Evolutionary conservation across 805 yeast species (phyloP).

Genomic region (Cyberlindnera suaveolens): DNA sequence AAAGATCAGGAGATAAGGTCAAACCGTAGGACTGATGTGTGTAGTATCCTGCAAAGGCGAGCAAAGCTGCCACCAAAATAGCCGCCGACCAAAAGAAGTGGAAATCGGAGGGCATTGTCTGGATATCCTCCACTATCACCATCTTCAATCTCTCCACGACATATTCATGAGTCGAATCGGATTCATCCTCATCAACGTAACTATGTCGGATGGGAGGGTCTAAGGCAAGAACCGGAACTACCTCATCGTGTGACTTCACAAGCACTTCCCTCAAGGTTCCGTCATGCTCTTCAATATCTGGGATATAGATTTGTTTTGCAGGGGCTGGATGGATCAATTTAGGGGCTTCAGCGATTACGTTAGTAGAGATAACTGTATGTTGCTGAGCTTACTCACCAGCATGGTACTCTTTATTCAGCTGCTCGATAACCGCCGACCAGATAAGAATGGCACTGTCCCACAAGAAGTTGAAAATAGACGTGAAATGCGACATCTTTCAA

Average conservation of each 20-base stretch:
- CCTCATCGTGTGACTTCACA: background rate
- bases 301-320: background rate
- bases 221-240: background rate
- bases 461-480: background rate
- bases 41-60: background rate
- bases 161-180: background rate
- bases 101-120: no score
- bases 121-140: background rate
- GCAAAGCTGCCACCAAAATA: background rate
- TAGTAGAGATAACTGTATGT: background rate
- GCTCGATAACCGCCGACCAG: constrained; percentile 3
- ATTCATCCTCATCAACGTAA: background rate
- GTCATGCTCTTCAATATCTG: background rate
- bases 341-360: background rate
- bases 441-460: constrained; percentile 1
- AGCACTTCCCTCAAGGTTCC: background rate
- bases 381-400: background rate
- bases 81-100: background rate
- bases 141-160: background rate
- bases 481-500: background rate
- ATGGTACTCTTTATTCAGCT: background rate
- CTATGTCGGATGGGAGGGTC: background rate
- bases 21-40: background rate
- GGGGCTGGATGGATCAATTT: constrained; percentile 1
- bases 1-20: background rate